These are phyloP conservation scores for Myxozyma mucilagina DNA, from an alignment of 805 yeast genomes.

Conservation along the genomic window DNA sequence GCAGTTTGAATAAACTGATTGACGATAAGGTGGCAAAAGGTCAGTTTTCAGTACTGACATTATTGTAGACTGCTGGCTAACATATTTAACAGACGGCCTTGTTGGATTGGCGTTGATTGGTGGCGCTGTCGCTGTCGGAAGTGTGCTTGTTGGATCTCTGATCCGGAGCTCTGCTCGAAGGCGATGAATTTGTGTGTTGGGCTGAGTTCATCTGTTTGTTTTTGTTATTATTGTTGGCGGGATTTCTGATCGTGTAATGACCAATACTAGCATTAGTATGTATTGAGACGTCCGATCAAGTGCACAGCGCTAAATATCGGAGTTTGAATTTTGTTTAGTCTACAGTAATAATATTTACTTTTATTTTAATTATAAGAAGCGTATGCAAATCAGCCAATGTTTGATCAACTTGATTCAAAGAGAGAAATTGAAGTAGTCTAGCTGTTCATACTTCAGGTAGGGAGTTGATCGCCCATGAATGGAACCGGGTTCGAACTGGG, in stretches of 20 bases:
- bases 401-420: too few relatives aligned
- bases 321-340: too few relatives aligned
- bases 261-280: too few relatives aligned
- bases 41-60: conserved; percentile 28
- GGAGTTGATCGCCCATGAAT: too few relatives aligned
- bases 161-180: conserved; percentile 11
- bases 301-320: too few relatives aligned
- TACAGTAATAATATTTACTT: too few relatives aligned
- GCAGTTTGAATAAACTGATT: conserved; percentile 67
- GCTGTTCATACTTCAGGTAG: too few relatives aligned
- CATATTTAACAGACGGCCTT: conserved; percentile 61
- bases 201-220: neutral
- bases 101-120: conserved; percentile 86
- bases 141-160: conserved; percentile 52
- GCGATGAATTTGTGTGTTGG: conserved; percentile 1
- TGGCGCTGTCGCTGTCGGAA: conserved; percentile 81
- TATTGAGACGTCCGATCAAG: too few relatives aligned
- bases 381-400: too few relatives aligned
- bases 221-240: neutral
- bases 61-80: neutral
- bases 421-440: too few relatives aligned
- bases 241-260: neutral
- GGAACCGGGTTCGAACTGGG: too few relatives aligned
- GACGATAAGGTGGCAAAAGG: conserved; percentile 76
- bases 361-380: too few relatives aligned